phyloP scores from a whole-genome alignment of 768 basidiomycete genomes.

The Roridomyces roridus region DNA sequence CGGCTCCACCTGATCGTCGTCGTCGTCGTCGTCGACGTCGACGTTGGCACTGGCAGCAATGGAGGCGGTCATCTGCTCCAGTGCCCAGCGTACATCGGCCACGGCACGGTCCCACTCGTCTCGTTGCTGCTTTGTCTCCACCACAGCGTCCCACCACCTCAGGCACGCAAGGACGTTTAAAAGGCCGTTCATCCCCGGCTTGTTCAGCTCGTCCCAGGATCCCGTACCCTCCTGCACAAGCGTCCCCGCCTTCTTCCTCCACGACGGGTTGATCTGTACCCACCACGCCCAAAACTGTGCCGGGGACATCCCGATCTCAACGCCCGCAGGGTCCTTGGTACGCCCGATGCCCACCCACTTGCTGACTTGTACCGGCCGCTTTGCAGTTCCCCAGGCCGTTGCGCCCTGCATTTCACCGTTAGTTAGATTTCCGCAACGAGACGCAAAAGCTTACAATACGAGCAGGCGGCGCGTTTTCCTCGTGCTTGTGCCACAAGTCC shows the following conservation, averaged over 20 bases:
- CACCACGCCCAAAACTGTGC: constrained; percentile 3
- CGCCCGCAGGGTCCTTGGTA: background rate
- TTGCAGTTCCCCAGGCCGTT: background rate
- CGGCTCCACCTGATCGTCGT: too few relatives aligned
- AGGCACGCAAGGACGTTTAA: background rate
- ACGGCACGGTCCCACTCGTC: background rate
- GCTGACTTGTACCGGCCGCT: background rate
- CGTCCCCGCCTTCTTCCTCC: background rate
- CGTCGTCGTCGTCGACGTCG: too few relatives aligned
- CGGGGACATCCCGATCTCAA: background rate
- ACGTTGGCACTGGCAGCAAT: too few relatives aligned
- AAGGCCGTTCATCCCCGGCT: constrained; percentile 2
- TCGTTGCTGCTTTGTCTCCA: background rate
- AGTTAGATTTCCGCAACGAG: background rate
- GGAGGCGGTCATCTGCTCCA: background rate
- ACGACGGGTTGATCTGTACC: background rate
- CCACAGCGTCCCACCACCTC: background rate
- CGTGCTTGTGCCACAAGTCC: background rate
- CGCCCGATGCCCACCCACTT: constrained; percentile 1
- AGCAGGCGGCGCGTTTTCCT: background rate
- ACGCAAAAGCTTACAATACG: background rate
- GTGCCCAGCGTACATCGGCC: background rate
- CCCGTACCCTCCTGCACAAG: background rate
- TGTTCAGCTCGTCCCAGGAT: background rate
- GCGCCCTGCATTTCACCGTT: background rate